Conservation (phyloP, 2,329 filamentous ascomycete genomes). For the Monilinia laxa region DNA sequence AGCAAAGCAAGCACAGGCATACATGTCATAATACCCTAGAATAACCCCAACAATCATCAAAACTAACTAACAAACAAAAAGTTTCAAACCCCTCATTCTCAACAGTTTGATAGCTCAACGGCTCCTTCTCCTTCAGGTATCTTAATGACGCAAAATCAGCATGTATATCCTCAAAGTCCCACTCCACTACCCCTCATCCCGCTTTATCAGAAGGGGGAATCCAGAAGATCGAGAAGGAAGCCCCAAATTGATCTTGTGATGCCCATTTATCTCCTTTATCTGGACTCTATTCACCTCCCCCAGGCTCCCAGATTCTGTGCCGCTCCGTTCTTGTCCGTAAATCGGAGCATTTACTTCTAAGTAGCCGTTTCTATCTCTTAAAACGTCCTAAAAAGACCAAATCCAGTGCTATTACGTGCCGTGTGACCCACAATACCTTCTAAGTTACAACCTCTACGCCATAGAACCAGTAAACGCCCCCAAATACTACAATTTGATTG, state of each 20-base stretch:
- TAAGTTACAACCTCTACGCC: neutral
- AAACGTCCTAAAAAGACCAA: too few relatives aligned
- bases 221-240: neutral
- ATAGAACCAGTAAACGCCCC: neutral
- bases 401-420: too few relatives aligned
- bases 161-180: neutral
- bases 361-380: too few relatives aligned
- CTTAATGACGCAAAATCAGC: conserved; percentile 3
- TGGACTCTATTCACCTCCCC: neutral
- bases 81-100: neutral
- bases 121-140: conserved; percentile 7
- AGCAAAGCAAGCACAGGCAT: neutral
- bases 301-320: neutral
- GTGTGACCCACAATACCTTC: neutral
- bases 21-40: neutral
- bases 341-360: neutral
- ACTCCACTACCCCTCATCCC: conserved; percentile 15
- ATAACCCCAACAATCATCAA: conserved; percentile 1
- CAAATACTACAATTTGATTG: neutral
- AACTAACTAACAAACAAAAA: neutral
- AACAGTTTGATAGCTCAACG: neutral
- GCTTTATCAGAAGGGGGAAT: neutral
- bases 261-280: neutral
- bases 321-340: neutral
- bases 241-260: neutral